Percentiles rank a stretch among this genome's conserved stretches.
Evolutionary conservation across 768 basidiomycete species (phyloP).

Genomic region (Sistotremastrum niveocremeum): DNA sequence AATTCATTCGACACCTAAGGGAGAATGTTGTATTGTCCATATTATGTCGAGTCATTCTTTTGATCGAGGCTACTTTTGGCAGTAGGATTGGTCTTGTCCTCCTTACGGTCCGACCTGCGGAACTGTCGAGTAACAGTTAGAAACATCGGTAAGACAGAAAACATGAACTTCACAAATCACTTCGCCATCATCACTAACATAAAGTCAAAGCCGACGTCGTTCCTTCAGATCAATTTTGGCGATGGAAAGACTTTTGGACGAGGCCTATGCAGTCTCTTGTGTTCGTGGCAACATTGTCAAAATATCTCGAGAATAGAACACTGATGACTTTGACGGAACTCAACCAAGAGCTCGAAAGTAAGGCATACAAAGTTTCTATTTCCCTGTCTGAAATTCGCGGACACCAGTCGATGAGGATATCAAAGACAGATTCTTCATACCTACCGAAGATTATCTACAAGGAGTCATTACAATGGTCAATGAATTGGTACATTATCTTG

Average conservation of each 20-base stretch:
- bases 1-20: slow-evolving; percentile 59
- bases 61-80: neutral
- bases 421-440: slow-evolving; percentile 47
- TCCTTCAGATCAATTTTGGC: slow-evolving; percentile 66
- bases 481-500: slow-evolving; percentile 44
- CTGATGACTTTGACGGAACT: slow-evolving; percentile 44
- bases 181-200: too few relatives aligned
- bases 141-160: neutral
- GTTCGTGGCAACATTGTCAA: slow-evolving; percentile 50
- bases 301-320: slow-evolving; percentile 46
- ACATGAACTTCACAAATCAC: too few relatives aligned
- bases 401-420: slow-evolving; percentile 51
- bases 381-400: neutral
- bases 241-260: slow-evolving; percentile 77
- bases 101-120: slow-evolving; percentile 39
- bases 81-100: slow-evolving; percentile 51
- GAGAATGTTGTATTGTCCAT: slow-evolving; percentile 34
- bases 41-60: neutral
- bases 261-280: slow-evolving; percentile 53
- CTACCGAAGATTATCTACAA: slow-evolving; percentile 73
- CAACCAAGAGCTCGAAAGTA: slow-evolving; percentile 52
- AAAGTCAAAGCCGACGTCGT: slow-evolving; percentile 26
- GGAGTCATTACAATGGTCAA: slow-evolving; percentile 68
- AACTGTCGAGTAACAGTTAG: slow-evolving; percentile 36
- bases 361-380: slow-evolving; percentile 15